Evolutionary conservation across 1,139 yeast genomes (phyloP), one percentile per base, ranked within the genome.

Genomic region (Candida anutae): DNA sequence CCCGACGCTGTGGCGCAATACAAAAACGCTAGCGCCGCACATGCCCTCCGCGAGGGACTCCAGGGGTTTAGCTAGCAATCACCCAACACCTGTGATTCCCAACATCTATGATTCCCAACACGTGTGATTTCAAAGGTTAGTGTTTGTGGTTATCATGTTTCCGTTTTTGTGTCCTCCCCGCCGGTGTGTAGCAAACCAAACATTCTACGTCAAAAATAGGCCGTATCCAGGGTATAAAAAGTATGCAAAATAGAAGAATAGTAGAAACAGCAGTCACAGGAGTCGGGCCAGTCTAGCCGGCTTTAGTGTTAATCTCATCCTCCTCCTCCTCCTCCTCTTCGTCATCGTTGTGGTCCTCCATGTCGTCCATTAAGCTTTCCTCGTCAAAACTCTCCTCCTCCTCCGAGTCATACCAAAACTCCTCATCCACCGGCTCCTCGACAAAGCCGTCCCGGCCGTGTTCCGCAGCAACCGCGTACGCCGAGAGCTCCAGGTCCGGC

Each of bases 351-450:
- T 68, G 76, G 36, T 70, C 75, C 27, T 72, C 67, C 52, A 58
- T 57, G 38, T 61, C 70, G 40, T 66, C 73, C 71, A 64, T 64
- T 33, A 65, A 53, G 46, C 71, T 64, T 36, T 63, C 76, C 39
- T 76, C 82, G 36, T 71, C 71, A 40, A 62, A 62, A 42, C 67
- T 58, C 37, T 64, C 70, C 36, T 62, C 64, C 33, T 61, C 72
- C 32, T 75, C 84, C 39, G 77, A 68, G 48, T 80, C 90, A 53
- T 77, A 80, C 93, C 94, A 83, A 47, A 82, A 83, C 46, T 81
- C 90, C 40, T 83, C 94, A 43, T 82, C 94, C 14, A 79, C 79
- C 22, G 75, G 81, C 35, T 77, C 87, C 32, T 72, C 77, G 32
- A 73, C 74, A 11, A 17, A 11, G 28, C 55, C 44, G 25, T 62